These are phyloP conservation scores for Trichoderma atroviride DNA, from an alignment of 2,329 filamentous ascomycete species.

Conservation along the genomic window DNA sequence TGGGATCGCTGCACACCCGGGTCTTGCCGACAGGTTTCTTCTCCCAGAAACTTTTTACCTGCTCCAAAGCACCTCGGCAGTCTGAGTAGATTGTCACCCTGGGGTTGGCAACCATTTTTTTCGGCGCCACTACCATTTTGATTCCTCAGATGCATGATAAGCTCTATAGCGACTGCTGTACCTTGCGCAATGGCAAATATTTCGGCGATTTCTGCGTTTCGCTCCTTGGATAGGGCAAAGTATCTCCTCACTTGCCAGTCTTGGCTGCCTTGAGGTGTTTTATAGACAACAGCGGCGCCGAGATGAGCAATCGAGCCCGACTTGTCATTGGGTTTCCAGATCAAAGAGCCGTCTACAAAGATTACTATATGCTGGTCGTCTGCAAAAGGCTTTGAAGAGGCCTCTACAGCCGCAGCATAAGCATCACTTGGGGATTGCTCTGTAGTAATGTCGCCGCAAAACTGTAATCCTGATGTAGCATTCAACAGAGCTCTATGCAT, in stretches of 20 bases:
- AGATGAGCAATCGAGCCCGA: accelerated
- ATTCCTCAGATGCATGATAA: too few relatives aligned
- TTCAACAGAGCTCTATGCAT: neutral
- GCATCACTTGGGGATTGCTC: neutral
- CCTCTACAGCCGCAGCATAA: neutral
- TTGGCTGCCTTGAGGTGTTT: neutral
- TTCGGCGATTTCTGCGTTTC: neutral
- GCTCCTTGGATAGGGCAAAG: neutral
- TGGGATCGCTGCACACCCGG: neutral
- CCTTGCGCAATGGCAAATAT: neutral
- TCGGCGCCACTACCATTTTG: neutral
- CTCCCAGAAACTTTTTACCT: neutral
- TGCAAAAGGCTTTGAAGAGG: neutral
- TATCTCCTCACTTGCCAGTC: neutral
- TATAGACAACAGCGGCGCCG: neutral
- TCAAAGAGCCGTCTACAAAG: neutral
- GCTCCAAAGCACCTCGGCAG: neutral
- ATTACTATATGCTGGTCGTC: neutral
- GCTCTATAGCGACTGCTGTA: neutral
- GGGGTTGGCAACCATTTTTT: neutral
- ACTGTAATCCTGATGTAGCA: neutral
- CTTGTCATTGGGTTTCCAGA: neutral
- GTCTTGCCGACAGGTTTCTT: neutral
- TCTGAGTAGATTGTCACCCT: neutral
- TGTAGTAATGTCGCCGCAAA: neutral